A percentile compares a stretch with the other conserved stretches of the same genome.
Evolutionary conservation across 2,329 filamentous ascomycete genomes (phyloP).

Genomic region (Cordyceps farinosa): DNA sequence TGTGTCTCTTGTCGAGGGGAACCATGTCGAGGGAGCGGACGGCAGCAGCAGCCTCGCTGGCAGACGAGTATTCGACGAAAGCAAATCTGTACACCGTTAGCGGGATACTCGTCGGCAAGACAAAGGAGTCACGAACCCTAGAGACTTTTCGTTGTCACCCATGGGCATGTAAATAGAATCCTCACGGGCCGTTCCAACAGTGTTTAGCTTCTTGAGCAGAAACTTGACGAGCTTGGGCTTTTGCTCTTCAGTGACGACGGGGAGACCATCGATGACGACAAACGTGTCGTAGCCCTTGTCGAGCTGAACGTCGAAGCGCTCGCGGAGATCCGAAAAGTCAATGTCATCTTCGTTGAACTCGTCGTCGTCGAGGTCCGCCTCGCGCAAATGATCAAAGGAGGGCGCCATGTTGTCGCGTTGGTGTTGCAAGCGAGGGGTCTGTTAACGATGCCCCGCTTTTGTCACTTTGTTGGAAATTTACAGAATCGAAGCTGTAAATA

Average conservation of each 20-base stretch:
- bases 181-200: slow-evolving; percentile 78
- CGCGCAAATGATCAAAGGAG: slow-evolving; percentile 87
- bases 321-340: slow-evolving; percentile 89
- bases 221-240: slow-evolving; percentile 96
- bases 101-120: slow-evolving; percentile 12
- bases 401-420: slow-evolving; percentile 69
- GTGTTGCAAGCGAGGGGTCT: slow-evolving; percentile 31
- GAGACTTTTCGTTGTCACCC: slow-evolving; percentile 78
- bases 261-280: slow-evolving; percentile 91
- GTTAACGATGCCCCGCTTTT: slow-evolving; percentile 37
- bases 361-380: slow-evolving; percentile 82
- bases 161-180: slow-evolving; percentile 93
- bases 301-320: slow-evolving; percentile 92
- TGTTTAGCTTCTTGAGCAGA: slow-evolving; percentile 85
- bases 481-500: slow-evolving; percentile 6
- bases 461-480: slow-evolving; percentile 9
- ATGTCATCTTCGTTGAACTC: slow-evolving; percentile 90
- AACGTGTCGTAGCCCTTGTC: slow-evolving; percentile 97
- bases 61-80: slow-evolving; percentile 92
- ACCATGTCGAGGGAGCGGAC: slow-evolving; percentile 83
- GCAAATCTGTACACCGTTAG: slow-evolving; percentile 63
- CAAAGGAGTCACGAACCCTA: slow-evolving; percentile 55
- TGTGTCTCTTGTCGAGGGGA: slow-evolving; percentile 95
- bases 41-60: slow-evolving; percentile 84
- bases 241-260: slow-evolving; percentile 82